Evolutionary conservation across 257 asterid genomes (phyloP).

Genomic region (Capsicum pubescens): DNA sequence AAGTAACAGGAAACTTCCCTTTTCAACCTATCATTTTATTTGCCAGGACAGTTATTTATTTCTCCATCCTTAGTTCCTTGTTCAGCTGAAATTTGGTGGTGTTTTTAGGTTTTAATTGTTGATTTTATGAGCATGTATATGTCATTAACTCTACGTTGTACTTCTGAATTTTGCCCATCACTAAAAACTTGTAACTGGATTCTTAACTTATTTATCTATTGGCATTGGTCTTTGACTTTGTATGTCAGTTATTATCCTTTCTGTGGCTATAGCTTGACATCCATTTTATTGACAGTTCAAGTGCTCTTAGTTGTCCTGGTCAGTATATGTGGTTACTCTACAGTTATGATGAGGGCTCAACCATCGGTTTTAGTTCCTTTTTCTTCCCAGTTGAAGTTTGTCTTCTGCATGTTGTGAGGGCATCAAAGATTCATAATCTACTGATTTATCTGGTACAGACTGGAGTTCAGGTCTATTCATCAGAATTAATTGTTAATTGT

Average conservation of each 20-base stretch:
- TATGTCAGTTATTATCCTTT: slow-evolving; percentile 5
- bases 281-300: slow-evolving; percentile 12
- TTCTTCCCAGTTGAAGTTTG: slow-evolving; percentile 10
- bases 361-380: not conserved
- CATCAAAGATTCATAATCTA: not conserved
- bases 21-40: not conserved
- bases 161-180: not conserved
- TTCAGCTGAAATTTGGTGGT: slow-evolving; percentile 19
- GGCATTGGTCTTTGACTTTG: not conserved
- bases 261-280: not conserved
- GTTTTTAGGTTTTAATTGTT: slow-evolving; percentile 15
- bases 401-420: slow-evolving; percentile 10
- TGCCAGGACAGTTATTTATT: not conserved
- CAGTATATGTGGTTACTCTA: not conserved
- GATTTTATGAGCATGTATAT: not conserved
- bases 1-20: not conserved
- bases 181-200: not conserved
- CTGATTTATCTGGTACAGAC: not conserved
- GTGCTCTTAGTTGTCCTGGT: slow-evolving; percentile 1
- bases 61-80: slow-evolving; percentile 12
- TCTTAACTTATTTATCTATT: slow-evolving; percentile 11
- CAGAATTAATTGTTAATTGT: not conserved
- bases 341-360: slow-evolving; percentile 16
- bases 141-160: slow-evolving; percentile 12
- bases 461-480: slow-evolving; percentile 23